These are phyloP conservation scores for Solanum bulbocastanum DNA, from an alignment of 257 asterid species.

Conservation along the genomic window DNA sequence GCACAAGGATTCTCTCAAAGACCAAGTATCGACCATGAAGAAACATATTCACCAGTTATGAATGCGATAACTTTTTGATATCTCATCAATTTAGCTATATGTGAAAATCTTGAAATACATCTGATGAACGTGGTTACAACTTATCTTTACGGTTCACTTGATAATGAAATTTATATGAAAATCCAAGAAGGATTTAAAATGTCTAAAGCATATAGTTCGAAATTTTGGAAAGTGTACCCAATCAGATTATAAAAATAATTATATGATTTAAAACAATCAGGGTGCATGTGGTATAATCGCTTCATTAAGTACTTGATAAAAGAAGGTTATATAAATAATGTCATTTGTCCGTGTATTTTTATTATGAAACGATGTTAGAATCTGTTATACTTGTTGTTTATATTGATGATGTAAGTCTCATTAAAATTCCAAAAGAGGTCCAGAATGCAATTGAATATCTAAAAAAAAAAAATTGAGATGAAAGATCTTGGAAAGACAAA, in stretches of 20 bases:
- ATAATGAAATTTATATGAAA: neutral
- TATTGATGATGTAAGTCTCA: neutral
- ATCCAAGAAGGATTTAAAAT: neutral
- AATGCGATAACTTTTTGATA: neutral
- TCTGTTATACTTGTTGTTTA: neutral
- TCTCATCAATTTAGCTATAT: neutral
- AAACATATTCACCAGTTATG: neutral
- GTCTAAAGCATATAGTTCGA: neutral
- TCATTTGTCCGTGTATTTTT: neutral
- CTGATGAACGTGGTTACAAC: neutral
- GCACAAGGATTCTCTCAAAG: neutral
- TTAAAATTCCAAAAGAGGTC: neutral
- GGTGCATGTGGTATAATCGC: neutral
- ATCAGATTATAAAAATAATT: too few species aligned
- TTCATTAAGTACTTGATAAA: neutral
- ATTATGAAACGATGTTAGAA: neutral
- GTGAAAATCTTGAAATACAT: neutral
- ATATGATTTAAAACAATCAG: neutral
- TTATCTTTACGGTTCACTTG: neutral
- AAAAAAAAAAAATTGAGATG: neutral
- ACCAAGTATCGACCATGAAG: neutral
- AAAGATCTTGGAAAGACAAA: neutral
- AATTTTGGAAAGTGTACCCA: too few species aligned
- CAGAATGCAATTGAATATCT: too few species aligned
- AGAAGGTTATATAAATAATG: neutral